Conservation (phyloP, 202 grass and related monocot species). For the Panicum hallii region DNA sequence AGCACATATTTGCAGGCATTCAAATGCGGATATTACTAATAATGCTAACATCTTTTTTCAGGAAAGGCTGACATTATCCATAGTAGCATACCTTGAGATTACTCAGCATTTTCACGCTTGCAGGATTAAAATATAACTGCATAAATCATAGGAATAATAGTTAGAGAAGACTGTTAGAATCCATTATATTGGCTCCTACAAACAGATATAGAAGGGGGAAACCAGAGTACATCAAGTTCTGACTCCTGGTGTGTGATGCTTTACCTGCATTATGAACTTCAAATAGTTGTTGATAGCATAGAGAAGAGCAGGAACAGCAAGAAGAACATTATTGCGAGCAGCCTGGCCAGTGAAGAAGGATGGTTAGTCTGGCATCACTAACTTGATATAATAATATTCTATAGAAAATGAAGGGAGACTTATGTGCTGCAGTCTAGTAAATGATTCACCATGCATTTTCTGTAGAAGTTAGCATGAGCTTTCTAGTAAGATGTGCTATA, state of each 20-base stretch:
- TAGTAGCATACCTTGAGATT: conserved; percentile 78
- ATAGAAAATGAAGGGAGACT: conserved; percentile 26
- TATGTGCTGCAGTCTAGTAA: neutral
- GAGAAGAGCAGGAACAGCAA: conserved; percentile 90
- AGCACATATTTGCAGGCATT: conserved; percentile 14
- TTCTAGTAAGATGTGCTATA: neutral
- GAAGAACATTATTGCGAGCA: conserved; percentile 88
- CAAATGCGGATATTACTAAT: conserved; percentile 8
- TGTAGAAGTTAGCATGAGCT: conserved; percentile 20
- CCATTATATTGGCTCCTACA: conserved; percentile 25
- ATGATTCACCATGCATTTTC: conserved; percentile 23
- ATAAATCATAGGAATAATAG: conserved; percentile 44
- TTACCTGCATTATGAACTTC: conserved; percentile 98
- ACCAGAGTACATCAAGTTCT: neutral
- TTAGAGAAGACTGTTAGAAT: conserved; percentile 39
- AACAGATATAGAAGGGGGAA: neutral
- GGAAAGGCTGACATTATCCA: neutral
- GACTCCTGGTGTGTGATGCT: conserved; percentile 8
- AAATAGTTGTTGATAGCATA: conserved; percentile 98
- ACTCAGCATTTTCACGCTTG: conserved; percentile 96
- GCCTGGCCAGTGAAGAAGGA: conserved; percentile 61
- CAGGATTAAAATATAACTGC: conserved; percentile 98
- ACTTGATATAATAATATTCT: neutral
- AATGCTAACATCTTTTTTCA: conserved; percentile 28
- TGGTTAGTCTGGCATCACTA: conserved; percentile 30